Evolutionary conservation across 2,329 filamentous ascomycete genomes (phyloP).

Genomic region (Talaromyces marneffei): DNA sequence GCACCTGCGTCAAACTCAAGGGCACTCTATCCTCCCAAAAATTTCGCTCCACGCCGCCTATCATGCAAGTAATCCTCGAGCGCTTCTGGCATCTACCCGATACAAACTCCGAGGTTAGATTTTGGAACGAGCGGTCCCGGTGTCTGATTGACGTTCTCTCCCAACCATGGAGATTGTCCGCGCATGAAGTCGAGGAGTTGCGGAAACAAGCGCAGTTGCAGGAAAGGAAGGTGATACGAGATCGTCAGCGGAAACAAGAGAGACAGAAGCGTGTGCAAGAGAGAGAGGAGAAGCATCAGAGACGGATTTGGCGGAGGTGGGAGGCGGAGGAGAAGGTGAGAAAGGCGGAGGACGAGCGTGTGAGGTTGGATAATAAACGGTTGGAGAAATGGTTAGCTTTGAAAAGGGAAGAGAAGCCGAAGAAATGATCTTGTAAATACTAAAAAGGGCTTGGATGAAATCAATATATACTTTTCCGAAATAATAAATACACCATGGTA

Average conservation of each 20-base stretch:
- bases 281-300: conserved; percentile 28
- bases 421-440: background rate
- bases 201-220: conserved; percentile 37
- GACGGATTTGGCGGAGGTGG: conserved; percentile 23
- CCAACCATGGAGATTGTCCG: conserved; percentile 49
- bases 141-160: conserved; percentile 48
- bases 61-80: conserved; percentile 51
- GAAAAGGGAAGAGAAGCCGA: background rate
- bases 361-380: conserved; percentile 26
- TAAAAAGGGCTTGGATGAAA: too few species aligned
- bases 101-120: conserved; percentile 51
- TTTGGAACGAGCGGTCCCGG: conserved; percentile 47
- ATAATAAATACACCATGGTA: background rate
- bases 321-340: conserved; percentile 40
- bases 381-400: conserved; percentile 12
- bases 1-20: conserved; percentile 52
- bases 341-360: conserved; percentile 27
- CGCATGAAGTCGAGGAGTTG: conserved; percentile 40
- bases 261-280: conserved; percentile 22
- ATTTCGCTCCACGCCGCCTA: background rate
- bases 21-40: conserved; percentile 50
- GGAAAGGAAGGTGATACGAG: conserved; percentile 33
- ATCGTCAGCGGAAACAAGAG: conserved; percentile 29
- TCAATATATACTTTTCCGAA: background rate
- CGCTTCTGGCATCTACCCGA: conserved; percentile 45